Percentiles rank a stretch among this genome's conserved stretches.
Conservation (phyloP, 495 filamentous ascomycete species). For the Ramalina intermedia region DNA sequence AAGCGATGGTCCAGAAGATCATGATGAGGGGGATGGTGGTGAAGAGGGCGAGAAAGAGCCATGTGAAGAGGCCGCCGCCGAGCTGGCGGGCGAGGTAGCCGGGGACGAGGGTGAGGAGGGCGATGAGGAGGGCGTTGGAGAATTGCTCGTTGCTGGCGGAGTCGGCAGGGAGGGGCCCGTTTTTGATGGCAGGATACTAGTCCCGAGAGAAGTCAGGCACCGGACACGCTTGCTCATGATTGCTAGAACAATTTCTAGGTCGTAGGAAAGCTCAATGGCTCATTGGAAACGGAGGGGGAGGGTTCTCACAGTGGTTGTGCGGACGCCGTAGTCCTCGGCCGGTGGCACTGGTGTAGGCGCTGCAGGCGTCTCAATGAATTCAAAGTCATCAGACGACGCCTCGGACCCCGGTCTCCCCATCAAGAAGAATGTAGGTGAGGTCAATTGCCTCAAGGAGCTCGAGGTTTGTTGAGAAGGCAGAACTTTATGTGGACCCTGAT, state of each 20-base stretch:
- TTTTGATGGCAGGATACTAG: constrained; percentile 48
- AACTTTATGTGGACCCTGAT: no score
- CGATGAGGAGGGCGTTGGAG: constrained; percentile 38
- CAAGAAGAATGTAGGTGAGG: background rate
- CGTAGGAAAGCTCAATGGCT: background rate
- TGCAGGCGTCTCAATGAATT: constrained; percentile 51
- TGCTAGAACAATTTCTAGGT: background rate
- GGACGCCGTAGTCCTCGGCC: constrained; percentile 38
- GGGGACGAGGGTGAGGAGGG: constrained; percentile 34
- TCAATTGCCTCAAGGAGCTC: no score
- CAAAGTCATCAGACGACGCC: constrained; percentile 44
- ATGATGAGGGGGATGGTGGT: constrained; percentile 41
- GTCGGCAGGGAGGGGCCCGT: constrained; percentile 48
- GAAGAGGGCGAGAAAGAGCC: constrained; percentile 40
- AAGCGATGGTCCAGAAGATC: constrained; percentile 44
- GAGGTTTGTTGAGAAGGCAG: no score
- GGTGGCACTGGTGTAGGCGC: constrained; percentile 33
- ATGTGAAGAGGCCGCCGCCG: constrained; percentile 39
- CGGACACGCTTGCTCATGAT: background rate
- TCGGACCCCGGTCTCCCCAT: constrained; percentile 37
- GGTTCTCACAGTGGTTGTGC: constrained; percentile 39
- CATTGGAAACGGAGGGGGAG: background rate
- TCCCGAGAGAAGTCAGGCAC: background rate
- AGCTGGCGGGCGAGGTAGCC: constrained; percentile 39
- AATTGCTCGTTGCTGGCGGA: constrained; percentile 41